Percentiles rank a stretch among this genome's conserved stretches.
These are phyloP conservation scores for Hanseniaspora thailandica DNA, from an alignment of 805 yeast species.

Conservation along the genomic window DNA sequence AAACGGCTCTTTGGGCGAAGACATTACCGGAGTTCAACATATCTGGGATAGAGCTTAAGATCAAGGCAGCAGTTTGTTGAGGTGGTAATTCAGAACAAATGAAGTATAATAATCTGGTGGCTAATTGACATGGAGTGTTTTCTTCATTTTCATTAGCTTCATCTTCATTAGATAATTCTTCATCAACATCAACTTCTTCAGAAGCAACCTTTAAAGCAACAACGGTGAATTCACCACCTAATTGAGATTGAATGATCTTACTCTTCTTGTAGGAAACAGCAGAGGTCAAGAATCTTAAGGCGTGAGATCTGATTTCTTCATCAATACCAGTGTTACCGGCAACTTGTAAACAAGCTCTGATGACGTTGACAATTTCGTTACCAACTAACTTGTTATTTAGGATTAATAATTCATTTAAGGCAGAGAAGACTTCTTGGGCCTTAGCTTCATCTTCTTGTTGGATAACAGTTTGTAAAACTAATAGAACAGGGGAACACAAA, in stretches of 20 bases:
- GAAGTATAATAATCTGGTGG: conserved; percentile 65
- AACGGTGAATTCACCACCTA: conserved; percentile 69
- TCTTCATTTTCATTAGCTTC: conserved; percentile 93
- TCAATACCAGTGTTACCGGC: conserved; percentile 55
- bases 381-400: conserved; percentile 72
- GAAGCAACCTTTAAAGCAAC: conserved; percentile 67
- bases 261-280: conserved; percentile 70
- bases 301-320: conserved; percentile 71
- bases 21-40: conserved; percentile 52
- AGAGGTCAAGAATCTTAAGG: conserved; percentile 72
- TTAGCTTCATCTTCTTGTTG: conserved; percentile 57
- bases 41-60: conserved; percentile 51
- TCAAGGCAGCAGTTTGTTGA: conserved; percentile 73
- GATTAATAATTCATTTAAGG: conserved; percentile 66
- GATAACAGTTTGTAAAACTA: conserved; percentile 65
- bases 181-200: conserved; percentile 70
- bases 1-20: conserved; percentile 77
- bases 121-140: conserved; percentile 63
- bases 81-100: conserved; percentile 83
- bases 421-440: conserved; percentile 67
- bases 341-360: conserved; percentile 65
- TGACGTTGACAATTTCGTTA: conserved; percentile 53
- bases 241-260: conserved; percentile 63
- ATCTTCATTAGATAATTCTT: conserved; percentile 63
- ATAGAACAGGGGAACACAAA: conserved; percentile 68